Conservation (phyloP, 257 asterid species). For the Scutellaria galericulata region DNA sequence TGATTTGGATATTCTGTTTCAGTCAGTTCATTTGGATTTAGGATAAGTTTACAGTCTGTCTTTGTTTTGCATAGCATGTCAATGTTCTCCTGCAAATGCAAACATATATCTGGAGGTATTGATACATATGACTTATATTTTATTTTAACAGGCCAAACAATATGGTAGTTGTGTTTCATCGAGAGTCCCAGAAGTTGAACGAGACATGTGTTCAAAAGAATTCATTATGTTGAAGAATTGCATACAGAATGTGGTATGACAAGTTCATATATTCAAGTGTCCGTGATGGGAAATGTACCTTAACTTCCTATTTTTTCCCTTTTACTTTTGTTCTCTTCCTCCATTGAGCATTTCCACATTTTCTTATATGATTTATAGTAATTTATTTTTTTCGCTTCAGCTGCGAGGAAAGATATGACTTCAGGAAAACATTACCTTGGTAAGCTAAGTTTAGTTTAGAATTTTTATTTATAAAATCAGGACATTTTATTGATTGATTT, state of each 20-base stretch:
- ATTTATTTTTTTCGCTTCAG: conserved; percentile 48
- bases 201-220: conserved; percentile 81
- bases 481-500: conserved; percentile 4
- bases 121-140: neutral
- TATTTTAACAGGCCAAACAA: conserved; percentile 67
- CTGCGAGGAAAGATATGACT: conserved; percentile 63
- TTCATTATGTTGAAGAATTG: conserved; percentile 72
- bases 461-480: neutral
- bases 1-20: neutral
- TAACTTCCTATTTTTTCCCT: conserved; percentile 19
- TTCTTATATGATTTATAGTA: conserved; percentile 20
- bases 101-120: conserved; percentile 25
- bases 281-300: conserved; percentile 24
- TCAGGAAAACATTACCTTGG: conserved; percentile 34
- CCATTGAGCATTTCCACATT: neutral
- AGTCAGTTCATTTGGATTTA: neutral
- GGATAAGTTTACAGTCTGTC: neutral
- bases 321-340: neutral
- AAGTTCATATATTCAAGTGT: conserved; percentile 13
- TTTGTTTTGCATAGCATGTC: neutral
- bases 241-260: conserved; percentile 80
- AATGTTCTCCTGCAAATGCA: neutral
- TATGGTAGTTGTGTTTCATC: conserved; percentile 85
- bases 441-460: conserved; percentile 31
- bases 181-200: conserved; percentile 84